Conservation (phyloP, 2,329 filamentous ascomycete species). For the Fusarium setosum region DNA sequence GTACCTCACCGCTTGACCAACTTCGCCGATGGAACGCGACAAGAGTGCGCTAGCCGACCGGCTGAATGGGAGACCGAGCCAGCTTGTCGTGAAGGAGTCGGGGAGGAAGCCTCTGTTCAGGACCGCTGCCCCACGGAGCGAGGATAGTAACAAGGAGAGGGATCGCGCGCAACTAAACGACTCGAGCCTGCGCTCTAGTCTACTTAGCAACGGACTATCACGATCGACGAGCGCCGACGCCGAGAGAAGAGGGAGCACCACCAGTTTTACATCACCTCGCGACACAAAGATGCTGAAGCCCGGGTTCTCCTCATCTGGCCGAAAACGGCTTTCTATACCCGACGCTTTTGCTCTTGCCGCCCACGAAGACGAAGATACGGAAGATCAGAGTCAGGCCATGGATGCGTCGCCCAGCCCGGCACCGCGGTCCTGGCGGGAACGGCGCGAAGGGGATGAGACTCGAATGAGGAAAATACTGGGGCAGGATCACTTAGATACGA, state of each 20-base stretch:
- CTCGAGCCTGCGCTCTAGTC: constrained; percentile 20
- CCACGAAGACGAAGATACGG: constrained; percentile 42
- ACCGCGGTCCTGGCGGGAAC: constrained; percentile 56
- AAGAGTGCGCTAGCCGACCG: constrained; percentile 35
- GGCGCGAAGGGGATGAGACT: constrained; percentile 46
- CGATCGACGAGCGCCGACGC: constrained; percentile 44
- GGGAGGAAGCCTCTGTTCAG: constrained; percentile 56
- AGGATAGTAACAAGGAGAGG: constrained; percentile 37
- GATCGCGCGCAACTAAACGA: constrained; percentile 26
- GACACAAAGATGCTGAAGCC: constrained; percentile 51
- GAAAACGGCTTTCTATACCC: constrained; percentile 52
- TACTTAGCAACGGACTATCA: constrained; percentile 23
- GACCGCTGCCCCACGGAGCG: constrained; percentile 35
- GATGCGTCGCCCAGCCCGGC: constrained; percentile 64
- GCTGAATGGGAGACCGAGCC: constrained; percentile 23
- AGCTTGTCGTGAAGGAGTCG: constrained; percentile 52
- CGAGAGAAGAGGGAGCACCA: constrained; percentile 34
- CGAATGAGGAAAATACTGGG: constrained; percentile 44
- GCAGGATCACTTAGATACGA: constrained; percentile 47
- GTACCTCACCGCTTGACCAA: constrained; percentile 6
- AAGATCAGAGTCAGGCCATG: constrained; percentile 41
- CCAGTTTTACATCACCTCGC: constrained; percentile 41
- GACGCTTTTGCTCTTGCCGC: constrained; percentile 55
- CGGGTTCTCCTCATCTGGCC: constrained; percentile 43
- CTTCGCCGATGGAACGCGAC: constrained; percentile 41